Conservation (phyloP, 176 grass and related monocot species). For the Phoenix dactylifera region DNA sequence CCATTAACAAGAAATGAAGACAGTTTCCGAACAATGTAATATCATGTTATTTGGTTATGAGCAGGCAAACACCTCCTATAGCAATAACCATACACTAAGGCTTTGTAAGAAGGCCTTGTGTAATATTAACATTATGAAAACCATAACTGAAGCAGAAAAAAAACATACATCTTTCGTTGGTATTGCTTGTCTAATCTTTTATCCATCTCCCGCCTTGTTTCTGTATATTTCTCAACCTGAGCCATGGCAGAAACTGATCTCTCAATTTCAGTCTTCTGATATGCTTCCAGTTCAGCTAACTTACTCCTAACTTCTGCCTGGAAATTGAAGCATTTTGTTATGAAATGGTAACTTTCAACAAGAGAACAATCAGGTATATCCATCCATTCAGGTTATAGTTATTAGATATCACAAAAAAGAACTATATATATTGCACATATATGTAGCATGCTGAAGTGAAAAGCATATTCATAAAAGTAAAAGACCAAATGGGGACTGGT, state of each 20-base stretch:
- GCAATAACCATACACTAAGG: too few relatives aligned
- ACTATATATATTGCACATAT: not conserved
- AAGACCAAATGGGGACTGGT: too few relatives aligned
- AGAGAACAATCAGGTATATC: slow-evolving; percentile 7
- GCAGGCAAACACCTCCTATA: too few relatives aligned
- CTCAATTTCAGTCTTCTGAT: slow-evolving; percentile 63
- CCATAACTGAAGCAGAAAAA: slow-evolving; percentile 4
- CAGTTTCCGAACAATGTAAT: too few relatives aligned
- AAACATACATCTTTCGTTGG: slow-evolving; percentile 78
- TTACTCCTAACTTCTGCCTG: slow-evolving; percentile 69
- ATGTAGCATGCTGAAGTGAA: too few relatives aligned
- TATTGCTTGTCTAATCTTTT: slow-evolving; percentile 69
- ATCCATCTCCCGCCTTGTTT: slow-evolving; percentile 72
- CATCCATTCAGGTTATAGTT: not conserved
- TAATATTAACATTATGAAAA: not conserved
- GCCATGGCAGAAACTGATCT: slow-evolving; percentile 39
- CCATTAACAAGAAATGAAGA: too few relatives aligned
- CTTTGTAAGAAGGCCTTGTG: too few relatives aligned
- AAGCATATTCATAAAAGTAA: too few relatives aligned
- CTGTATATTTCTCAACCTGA: slow-evolving; percentile 50
- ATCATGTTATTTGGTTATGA: too few relatives aligned
- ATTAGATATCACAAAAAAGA: not conserved
- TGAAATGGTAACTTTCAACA: not conserved
- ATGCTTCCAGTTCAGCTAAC: slow-evolving; percentile 36
- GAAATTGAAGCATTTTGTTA: slow-evolving; percentile 15